Percentiles rank a stretch among this genome's conserved stretches.
phyloP scores from a whole-genome alignment of 176 grass and related monocot genomes.

The Chrysopogon serrulatus region DNA sequence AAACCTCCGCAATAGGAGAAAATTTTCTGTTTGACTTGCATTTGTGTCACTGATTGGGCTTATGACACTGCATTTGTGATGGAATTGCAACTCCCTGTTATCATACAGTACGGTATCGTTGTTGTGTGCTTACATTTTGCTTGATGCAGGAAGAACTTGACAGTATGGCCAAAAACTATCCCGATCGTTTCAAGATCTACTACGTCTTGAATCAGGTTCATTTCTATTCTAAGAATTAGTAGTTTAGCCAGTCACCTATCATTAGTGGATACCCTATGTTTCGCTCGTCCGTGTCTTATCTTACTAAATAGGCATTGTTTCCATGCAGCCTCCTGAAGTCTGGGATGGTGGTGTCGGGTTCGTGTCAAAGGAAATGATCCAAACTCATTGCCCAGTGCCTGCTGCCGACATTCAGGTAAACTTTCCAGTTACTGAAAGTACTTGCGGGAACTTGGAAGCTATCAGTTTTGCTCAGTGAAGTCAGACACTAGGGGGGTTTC shows the following conservation, averaged over 20 bases:
- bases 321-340: constrained; percentile 58
- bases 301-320: neutral
- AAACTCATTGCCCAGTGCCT: constrained; percentile 64
- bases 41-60: neutral
- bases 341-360: constrained; percentile 89
- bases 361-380: constrained; percentile 92
- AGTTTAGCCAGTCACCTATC: neutral
- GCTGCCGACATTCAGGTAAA: constrained; percentile 78
- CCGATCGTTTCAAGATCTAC: constrained; percentile 77
- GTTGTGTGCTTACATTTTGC: neutral
- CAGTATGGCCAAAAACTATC: constrained; percentile 51
- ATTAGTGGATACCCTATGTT: neutral
- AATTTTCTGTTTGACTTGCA: neutral
- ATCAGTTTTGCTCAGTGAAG: neutral
- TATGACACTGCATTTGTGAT: neutral
- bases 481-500: neutral
- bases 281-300: neutral
- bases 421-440: neutral
- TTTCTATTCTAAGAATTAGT: constrained; percentile 3
- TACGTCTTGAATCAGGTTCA: constrained; percentile 82
- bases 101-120: neutral
- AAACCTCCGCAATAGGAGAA: neutral
- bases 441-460: neutral
- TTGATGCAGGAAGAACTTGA: constrained; percentile 75
- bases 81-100: neutral